These are phyloP conservation scores for Cicer pinnatifidum DNA, from an alignment of 306 rosid species.

Conservation along the genomic window DNA sequence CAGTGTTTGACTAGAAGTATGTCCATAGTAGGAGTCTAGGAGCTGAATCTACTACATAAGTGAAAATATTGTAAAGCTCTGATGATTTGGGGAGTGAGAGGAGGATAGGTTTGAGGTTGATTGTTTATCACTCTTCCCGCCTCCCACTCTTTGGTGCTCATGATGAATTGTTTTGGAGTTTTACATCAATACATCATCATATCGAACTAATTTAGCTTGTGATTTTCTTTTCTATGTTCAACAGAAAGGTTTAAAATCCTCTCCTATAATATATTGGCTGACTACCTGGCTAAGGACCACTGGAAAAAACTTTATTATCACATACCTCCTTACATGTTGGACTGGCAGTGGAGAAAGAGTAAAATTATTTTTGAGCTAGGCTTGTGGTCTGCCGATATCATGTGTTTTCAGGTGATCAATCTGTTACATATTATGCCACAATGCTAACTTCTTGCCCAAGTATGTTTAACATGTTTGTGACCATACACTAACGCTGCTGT, in stretches of 20 bases:
- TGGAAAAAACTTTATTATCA: conserved; percentile 72
- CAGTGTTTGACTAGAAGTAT: neutral
- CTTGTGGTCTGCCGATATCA: conserved; percentile 85
- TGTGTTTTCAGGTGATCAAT: conserved; percentile 87
- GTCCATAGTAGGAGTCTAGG: neutral
- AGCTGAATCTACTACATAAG: conserved; percentile 14
- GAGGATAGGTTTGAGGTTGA: conserved; percentile 38
- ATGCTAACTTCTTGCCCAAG: conserved; percentile 34
- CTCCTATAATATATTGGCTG: conserved; percentile 91
- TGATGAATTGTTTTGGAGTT: conserved; percentile 33
- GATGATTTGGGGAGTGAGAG: conserved; percentile 25
- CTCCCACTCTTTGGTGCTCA: conserved; percentile 4
- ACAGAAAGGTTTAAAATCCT: conserved; percentile 79
- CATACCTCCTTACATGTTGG: conserved; percentile 68
- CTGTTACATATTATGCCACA: conserved; percentile 31
- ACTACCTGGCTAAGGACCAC: conserved; percentile 77
- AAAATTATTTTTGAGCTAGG: conserved; percentile 75
- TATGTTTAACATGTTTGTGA: conserved; percentile 28
- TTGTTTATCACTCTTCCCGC: conserved; percentile 11
- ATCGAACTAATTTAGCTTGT: conserved; percentile 24
- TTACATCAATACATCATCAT: conserved; percentile 19
- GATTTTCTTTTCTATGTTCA: conserved; percentile 17
- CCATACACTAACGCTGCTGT: conserved; percentile 1
- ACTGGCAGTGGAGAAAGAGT: conserved; percentile 85
- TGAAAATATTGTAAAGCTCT: conserved; percentile 27